phyloP scores from a whole-genome alignment of 139 green algal species.

The Coccomyxa sp. region DNA sequence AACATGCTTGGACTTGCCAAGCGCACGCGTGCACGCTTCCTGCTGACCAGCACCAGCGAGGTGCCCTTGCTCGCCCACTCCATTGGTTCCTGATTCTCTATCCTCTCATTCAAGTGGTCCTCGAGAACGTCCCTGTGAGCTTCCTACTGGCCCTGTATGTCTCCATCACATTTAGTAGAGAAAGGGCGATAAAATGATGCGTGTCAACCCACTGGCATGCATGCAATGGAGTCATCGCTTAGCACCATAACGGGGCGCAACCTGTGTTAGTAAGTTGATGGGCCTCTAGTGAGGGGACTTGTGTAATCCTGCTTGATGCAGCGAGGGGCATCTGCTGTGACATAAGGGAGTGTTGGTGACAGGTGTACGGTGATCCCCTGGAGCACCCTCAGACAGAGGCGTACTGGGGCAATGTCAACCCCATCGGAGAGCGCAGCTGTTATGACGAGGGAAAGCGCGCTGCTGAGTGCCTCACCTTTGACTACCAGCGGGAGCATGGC shows the following conservation, averaged over 20 bases:
- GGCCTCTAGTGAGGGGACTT: no score
- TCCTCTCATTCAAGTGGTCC: no score
- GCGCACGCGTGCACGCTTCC: conserved; percentile 84
- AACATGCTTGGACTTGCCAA: conserved; percentile 99
- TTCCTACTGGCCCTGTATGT: no score
- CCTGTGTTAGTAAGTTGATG: no score
- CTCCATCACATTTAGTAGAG: no score
- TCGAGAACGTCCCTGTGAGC: no score
- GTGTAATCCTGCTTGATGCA: no score
- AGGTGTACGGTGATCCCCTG: conserved; percentile 96
- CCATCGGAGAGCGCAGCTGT: conserved; percentile 94
- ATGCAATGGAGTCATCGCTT: no score
- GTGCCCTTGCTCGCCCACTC: not conserved
- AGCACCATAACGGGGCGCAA: no score
- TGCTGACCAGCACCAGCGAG: conserved; percentile 91
- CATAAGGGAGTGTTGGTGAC: not conserved
- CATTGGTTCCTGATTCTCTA: not conserved
- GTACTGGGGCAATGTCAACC: conserved; percentile 99
- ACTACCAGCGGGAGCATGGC: conserved; percentile 92
- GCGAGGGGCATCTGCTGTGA: no score
- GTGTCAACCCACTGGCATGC: no score
- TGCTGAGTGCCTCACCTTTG: conserved; percentile 95
- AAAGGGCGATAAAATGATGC: no score
- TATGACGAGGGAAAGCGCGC: conserved; percentile 99
- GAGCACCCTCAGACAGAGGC: conserved; percentile 96